A percentile compares a stretch with the other conserved stretches of the same genome.
Conservation (phyloP, 768 basidiomycete species). For the Nidularia sp. region DNA sequence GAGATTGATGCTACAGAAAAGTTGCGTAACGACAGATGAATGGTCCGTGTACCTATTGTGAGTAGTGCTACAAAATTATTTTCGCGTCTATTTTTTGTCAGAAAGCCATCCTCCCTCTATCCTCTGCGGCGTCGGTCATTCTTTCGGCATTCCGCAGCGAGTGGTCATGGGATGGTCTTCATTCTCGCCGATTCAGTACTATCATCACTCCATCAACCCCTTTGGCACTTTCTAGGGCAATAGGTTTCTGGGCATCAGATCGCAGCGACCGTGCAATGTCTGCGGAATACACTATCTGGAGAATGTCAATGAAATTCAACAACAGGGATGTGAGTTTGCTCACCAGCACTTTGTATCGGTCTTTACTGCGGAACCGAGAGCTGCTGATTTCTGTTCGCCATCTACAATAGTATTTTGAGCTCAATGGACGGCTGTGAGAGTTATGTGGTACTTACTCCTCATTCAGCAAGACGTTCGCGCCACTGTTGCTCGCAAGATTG, state of each 20-base stretch:
- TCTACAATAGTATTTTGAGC: not conserved
- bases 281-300: conserved; percentile 6
- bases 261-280: conserved; percentile 3
- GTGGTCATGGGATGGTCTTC: not conserved
- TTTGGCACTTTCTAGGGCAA: conserved; percentile 1
- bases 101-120: no score
- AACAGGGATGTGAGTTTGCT: not conserved
- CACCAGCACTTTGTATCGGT: not conserved
- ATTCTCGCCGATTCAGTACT: conserved; percentile 3
- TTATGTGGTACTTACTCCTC: conserved; percentile 4
- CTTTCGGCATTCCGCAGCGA: not conserved
- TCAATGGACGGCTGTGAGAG: not conserved
- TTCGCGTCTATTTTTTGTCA: no score
- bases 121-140: not conserved
- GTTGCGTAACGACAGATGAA: not conserved
- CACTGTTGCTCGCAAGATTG: conserved; percentile 3
- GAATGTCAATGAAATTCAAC: not conserved
- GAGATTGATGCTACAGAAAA: not conserved
- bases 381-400: not conserved
- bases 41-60: conserved; percentile 2
- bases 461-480: conserved; percentile 7
- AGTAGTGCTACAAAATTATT: conserved; percentile 4
- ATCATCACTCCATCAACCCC: conserved; percentile 7
- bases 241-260: not conserved
- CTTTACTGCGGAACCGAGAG: not conserved